phyloP scores from a whole-genome alignment of 306 rosid species.

The Citrullus colocynthis region DNA sequence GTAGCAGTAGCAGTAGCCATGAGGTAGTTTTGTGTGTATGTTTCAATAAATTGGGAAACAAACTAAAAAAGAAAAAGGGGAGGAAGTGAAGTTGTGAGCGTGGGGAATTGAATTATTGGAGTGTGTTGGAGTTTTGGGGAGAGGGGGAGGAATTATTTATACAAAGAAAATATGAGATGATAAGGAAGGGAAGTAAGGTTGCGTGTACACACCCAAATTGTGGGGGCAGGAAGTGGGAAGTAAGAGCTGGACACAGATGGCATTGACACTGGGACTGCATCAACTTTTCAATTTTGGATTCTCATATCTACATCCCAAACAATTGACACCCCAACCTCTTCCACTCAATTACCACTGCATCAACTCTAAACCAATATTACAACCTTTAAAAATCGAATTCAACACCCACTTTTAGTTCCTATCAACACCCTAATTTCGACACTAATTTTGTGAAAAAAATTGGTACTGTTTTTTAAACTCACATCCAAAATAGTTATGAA shows the following conservation, averaged over 20 bases:
- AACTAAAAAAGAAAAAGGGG: too few species aligned
- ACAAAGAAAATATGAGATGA: neutral
- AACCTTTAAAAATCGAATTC: too few species aligned
- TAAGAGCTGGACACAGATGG: conserved; percentile 23
- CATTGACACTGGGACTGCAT: conserved; percentile 2
- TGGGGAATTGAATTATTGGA: neutral
- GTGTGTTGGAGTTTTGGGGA: neutral
- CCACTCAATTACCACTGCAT: neutral
- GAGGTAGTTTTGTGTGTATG: neutral
- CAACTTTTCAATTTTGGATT: neutral
- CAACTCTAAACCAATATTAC: too few species aligned
- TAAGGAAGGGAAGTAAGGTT: neutral
- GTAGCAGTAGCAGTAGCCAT: neutral
- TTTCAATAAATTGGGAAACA: neutral
- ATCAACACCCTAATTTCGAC: too few species aligned
- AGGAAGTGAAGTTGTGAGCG: neutral
- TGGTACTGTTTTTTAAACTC: too few species aligned
- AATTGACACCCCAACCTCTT: neutral
- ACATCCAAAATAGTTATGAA: too few species aligned
- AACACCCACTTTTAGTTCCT: too few species aligned
- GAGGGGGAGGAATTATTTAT: neutral
- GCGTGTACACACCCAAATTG: neutral
- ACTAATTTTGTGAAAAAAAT: too few species aligned
- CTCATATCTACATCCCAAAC: neutral
- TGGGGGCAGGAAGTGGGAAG: neutral